These are phyloP conservation scores for Agrocybe praecox DNA, from an alignment of 768 basidiomycete species.

Conservation along the genomic window DNA sequence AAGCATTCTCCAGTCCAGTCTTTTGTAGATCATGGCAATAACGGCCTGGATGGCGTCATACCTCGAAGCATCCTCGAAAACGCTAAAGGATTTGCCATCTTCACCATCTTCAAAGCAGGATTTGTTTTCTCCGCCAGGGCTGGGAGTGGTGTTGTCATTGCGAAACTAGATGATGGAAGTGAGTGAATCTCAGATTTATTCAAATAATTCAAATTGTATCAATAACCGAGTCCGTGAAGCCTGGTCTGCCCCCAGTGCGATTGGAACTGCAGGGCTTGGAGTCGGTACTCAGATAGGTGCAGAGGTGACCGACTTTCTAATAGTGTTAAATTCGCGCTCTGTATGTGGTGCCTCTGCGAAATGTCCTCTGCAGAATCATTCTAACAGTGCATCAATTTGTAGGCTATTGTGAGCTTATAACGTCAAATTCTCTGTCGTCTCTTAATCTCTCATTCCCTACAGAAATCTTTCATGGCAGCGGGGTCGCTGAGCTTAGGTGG, in stretches of 20 bases:
- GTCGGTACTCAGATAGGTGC: constrained; percentile 84
- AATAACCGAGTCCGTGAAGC: constrained; percentile 37
- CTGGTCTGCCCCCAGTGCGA: constrained; percentile 95
- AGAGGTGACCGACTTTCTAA: constrained; percentile 89
- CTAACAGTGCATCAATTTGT: constrained; percentile 1
- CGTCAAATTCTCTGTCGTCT: not conserved
- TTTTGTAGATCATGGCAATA: constrained; percentile 80
- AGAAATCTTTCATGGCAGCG: constrained; percentile 92
- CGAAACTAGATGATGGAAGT: constrained; percentile 81
- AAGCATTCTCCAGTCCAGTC: constrained; percentile 66
- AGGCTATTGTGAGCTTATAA: constrained; percentile 65
- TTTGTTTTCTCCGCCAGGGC: constrained; percentile 77
- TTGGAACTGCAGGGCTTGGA: constrained; percentile 90
- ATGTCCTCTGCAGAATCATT: not conserved
- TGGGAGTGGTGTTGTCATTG: constrained; percentile 89
- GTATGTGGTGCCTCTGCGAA: constrained; percentile 40
- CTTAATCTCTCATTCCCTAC: constrained; percentile 2
- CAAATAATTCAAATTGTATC: constrained; percentile 1
- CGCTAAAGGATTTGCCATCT: constrained; percentile 83
- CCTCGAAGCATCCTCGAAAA: constrained; percentile 51
- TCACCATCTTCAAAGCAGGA: constrained; percentile 83
- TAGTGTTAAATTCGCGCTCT: constrained; percentile 83
- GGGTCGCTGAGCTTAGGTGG: constrained; percentile 91
- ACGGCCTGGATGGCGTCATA: constrained; percentile 79
- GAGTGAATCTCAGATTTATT: constrained; percentile 28